Base-by-base conservation (phyloP, 345 rosid species). In the Ceriops zippeliana region DNA sequence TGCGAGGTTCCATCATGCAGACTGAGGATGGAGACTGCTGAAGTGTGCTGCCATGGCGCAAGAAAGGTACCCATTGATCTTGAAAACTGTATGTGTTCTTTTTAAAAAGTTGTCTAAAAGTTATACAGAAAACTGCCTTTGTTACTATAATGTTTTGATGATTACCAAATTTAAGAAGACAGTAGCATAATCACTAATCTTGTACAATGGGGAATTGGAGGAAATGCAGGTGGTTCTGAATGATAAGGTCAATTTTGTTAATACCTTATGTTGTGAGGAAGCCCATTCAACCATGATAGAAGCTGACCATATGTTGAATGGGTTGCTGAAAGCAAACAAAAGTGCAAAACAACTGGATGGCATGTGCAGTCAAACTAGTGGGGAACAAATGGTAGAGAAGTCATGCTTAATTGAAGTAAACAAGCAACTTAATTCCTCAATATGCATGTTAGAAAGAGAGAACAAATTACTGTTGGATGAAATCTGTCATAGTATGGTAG, bases 251-350 rank as follows among this genome's bases (percentile, higher is more conserved):
- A 76, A 59, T 74, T 80, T 72, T 70, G 85, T 74, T 35, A 61
- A 72, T 76, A 73, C 74, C 52, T 87, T 89, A 52, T 87, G 83
- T 63, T 85, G 87, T 84, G 89, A 90, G 79, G 89, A 82, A 76
- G 85, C 87, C 67, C 84, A 72, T 79, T 82, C 80, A 66, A 85
- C 87, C 73, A 88, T 92, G 85, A 80, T 73, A 73, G 96, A 92
- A 79, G 96, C 93, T 79, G 91, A 87, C 79, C 70, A 73, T 61
- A 81, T 83, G 82, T 73, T 90, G 74, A 86, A 83, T 69, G 87
- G 83, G 63, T 75, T 88, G 80, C 74, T 86, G 67, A 84, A 82
- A 67, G 93, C 78, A 76, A 90, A 89, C 69, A 87, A 86, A 83
- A 81, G 81, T 51, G 80, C 84, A 67, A 89, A 83, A 69, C 73